phyloP scores from a whole-genome alignment of 176 grass and related monocot genomes.

The Rhynchospora breviuscula region DNA sequence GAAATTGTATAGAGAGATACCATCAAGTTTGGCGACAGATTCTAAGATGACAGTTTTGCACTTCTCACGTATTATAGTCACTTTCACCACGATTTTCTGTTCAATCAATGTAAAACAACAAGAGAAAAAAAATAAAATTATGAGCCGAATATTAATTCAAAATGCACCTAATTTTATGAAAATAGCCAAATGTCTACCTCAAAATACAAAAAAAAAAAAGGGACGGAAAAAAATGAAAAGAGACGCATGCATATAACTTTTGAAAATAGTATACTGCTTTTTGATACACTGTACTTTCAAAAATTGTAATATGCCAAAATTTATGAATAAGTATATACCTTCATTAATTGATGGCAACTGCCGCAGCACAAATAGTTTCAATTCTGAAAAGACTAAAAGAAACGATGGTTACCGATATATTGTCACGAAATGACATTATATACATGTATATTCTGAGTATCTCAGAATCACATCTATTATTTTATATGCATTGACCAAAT shows the following conservation, averaged over 20 bases:
- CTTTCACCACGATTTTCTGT: constrained; percentile 53
- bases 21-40: constrained; percentile 31
- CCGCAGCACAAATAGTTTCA: not conserved
- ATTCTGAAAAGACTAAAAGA: not conserved
- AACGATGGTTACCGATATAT: not conserved
- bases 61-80: constrained; percentile 20
- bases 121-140: not conserved
- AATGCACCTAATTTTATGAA: too few relatives aligned
- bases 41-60: constrained; percentile 34
- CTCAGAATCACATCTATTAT: not conserved
- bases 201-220: too few relatives aligned
- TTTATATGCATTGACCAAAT: not conserved
- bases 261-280: not conserved
- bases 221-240: too few relatives aligned
- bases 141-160: not conserved
- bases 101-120: not conserved
- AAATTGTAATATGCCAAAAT: not conserved
- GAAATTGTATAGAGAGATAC: not conserved
- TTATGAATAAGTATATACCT: not conserved
- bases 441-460: not conserved
- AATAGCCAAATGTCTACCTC: too few relatives aligned
- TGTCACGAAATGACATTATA: not conserved
- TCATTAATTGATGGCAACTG: not conserved
- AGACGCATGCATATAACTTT: not conserved
- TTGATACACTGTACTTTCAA: not conserved